phyloP scores from a whole-genome alignment of 352 stramenopile genomes.

The Phytopythium ostracodes region DNA sequence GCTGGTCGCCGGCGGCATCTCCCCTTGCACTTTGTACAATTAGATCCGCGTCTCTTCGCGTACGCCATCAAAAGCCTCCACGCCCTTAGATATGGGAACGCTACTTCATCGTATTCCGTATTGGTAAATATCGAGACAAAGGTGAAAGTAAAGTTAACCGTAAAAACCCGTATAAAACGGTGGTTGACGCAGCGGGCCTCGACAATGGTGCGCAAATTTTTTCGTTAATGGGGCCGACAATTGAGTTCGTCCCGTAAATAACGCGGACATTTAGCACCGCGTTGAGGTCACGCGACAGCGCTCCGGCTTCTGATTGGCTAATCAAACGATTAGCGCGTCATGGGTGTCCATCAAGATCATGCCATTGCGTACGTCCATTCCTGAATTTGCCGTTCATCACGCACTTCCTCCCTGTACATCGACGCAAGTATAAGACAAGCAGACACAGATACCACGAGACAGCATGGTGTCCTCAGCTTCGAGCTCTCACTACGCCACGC shows the following conservation, averaged over 20 bases:
- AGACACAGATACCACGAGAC: not conserved
- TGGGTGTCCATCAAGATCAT: not conserved
- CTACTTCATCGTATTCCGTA: too few species aligned
- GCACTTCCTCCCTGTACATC: not conserved
- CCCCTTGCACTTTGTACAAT: not conserved
- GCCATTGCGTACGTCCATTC: not conserved
- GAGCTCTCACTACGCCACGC: constrained; percentile 25
- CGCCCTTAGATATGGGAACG: too few species aligned
- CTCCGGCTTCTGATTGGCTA: not conserved
- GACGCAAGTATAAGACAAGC: not conserved
- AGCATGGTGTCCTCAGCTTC: not conserved
- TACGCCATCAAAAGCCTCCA: too few species aligned
- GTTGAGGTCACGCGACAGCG: too few species aligned
- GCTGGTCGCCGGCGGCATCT: constrained; percentile 34
- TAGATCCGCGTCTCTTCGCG: not conserved
- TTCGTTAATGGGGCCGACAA: not conserved
- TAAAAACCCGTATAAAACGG: too few species aligned
- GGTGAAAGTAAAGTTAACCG: too few species aligned
- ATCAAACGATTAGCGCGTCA: not conserved
- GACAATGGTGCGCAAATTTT: too few species aligned
- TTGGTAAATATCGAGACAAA: too few species aligned
- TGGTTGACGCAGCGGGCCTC: too few species aligned
- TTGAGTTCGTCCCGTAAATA: not conserved
- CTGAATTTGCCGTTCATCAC: not conserved
- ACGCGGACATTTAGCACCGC: not conserved